Base-by-base conservation (phyloP, 148 eudicot species). In the Salicornia ramosissima region DNA sequence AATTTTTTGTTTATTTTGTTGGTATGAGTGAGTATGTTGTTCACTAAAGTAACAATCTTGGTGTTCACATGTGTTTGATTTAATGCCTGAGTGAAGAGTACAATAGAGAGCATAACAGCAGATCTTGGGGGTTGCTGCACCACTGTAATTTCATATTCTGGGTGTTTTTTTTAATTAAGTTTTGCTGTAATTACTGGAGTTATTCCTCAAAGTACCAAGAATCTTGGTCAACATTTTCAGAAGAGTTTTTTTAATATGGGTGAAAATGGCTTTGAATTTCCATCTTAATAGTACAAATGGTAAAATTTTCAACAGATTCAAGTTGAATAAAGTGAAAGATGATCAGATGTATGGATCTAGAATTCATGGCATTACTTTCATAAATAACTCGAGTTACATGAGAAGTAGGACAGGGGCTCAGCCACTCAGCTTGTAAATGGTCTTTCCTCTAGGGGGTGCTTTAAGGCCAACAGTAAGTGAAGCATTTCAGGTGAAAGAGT, bases 221-320 rank as follows among this genome's bases (percentile, higher is more conserved):
- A 31, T 72, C 4, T 70, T 75, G 51, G 42, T 71, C 30, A 80
- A 75, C 70, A 65, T 15, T 74, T 80, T 78, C 64, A 71, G 67
- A 78, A 78, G 79, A 78, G 64, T 36, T 36, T 36, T n/a, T n/a
- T n/a, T n/a, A n/a, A n/a, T n/a, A n/a, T n/a, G n/a, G n/a, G 40
- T 36, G 15, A 83, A 79, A 59, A 90, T 90, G 96, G 81, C 96
- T 60, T 70, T 85, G 69, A 83, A 78, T 47, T 57, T 74, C 70
- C 81, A 81, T 62, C 75, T 31, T 24, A 69, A 51, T 74, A 75
- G 76, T 66, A 56, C 70, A 67, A 86, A 75, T 77, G 80, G 82
- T 3, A 84, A 70, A 66, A 65, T 74, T 46, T 61, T 81, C 9
- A 49, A 74, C 51, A 78, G 80, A 68, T 78, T 71, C 10, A 83